Evolutionary conservation across 2,329 filamentous ascomycete species (phyloP).

Genomic region (Coniochaeta sp.): DNA sequence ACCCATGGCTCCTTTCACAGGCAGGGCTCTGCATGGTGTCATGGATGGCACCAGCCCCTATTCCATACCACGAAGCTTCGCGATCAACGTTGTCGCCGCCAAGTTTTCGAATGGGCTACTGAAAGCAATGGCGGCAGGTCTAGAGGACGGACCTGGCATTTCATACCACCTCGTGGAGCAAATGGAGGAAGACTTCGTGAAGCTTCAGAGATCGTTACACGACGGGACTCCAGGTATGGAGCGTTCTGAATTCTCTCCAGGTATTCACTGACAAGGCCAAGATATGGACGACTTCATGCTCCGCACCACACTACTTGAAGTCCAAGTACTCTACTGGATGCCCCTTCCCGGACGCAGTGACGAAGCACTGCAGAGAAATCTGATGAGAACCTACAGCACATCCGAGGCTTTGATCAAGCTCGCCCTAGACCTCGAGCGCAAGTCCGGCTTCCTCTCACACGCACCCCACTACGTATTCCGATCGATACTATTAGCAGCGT

Average conservation of each 20-base stretch:
- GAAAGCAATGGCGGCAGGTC: constrained; percentile 37
- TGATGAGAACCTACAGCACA: constrained; percentile 40
- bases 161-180: constrained; percentile 37
- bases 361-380: constrained; percentile 33
- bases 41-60: constrained; percentile 32
- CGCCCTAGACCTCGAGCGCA: constrained; percentile 33
- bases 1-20: constrained; percentile 35
- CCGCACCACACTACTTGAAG: constrained; percentile 41
- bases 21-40: constrained; percentile 39
- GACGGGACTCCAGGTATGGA: constrained; percentile 36
- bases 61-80: constrained; percentile 35
- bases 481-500: constrained; percentile 35
- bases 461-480: constrained; percentile 43
- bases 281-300: constrained; percentile 42
- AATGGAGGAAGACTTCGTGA: constrained; percentile 45
- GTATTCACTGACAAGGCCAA: constrained; percentile 14
- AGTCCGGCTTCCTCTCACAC: constrained; percentile 33
- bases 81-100: constrained; percentile 39
- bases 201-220: constrained; percentile 36
- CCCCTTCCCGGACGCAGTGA: constrained; percentile 30
- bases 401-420: constrained; percentile 36
- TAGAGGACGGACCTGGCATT: constrained; percentile 38
- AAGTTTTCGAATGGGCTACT: constrained; percentile 42
- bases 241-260: not conserved
- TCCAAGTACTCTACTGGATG: constrained; percentile 46